Percentiles rank a stretch among this genome's conserved stretches.
Conservation (phyloP, 371 early-diverging fungal species). For the Capillidium rhysosporum region DNA sequence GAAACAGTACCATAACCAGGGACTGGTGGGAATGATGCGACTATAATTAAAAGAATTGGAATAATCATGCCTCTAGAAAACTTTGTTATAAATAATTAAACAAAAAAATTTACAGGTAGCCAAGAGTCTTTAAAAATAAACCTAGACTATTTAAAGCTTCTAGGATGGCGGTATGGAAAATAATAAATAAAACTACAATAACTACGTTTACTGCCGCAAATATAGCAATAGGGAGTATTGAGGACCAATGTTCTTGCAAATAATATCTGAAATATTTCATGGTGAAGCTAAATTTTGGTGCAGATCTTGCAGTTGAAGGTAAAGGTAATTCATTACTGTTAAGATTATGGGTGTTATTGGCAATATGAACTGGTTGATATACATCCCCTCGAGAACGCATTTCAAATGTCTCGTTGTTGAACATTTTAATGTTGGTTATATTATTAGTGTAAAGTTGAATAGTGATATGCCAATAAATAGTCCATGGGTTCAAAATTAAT, state of each 20-base stretch:
- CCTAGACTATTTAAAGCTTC: not conserved
- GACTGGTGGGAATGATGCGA: slow-evolving; percentile 10
- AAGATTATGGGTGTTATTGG: no score
- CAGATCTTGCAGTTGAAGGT: no score
- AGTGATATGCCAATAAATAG: no score
- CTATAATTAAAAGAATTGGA: slow-evolving; percentile 4
- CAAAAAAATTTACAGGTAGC: not conserved
- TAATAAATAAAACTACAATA: not conserved
- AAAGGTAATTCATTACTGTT: no score
- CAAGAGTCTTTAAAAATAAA: not conserved
- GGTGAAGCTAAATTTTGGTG: not conserved
- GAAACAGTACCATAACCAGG: slow-evolving; percentile 10
- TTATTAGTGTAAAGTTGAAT: no score
- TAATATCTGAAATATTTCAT: not conserved
- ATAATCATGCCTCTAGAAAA: slow-evolving; percentile 6
- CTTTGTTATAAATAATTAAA: not conserved
- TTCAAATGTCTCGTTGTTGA: no score
- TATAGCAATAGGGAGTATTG: not conserved
- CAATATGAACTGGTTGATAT: no score
- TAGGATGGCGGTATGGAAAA: not conserved
- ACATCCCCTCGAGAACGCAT: no score
- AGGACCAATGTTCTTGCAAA: not conserved
- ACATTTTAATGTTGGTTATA: no score
- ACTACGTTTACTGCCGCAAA: not conserved
- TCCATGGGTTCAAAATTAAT: no score